phyloP scores from a whole-genome alignment of 2,329 filamentous ascomycete species.

The Fusarium bulbicola region DNA sequence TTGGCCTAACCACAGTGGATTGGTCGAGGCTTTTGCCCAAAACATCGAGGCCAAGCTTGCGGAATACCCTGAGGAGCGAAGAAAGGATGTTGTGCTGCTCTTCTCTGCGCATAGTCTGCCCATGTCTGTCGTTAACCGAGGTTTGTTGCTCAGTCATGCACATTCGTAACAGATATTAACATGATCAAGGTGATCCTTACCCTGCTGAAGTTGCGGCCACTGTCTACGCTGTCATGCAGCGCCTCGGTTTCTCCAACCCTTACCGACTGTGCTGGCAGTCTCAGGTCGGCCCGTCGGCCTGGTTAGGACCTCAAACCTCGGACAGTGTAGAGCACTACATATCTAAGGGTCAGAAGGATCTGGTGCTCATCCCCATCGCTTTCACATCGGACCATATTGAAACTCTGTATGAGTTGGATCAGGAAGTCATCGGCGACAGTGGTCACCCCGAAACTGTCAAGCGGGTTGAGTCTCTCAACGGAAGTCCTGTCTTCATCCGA shows the following conservation, averaged over 20 bases:
- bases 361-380: slow-evolving; percentile 92
- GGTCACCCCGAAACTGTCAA: slow-evolving; percentile 83
- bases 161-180: slow-evolving; percentile 39
- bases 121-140: slow-evolving; percentile 96
- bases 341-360: slow-evolving; percentile 88
- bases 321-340: slow-evolving; percentile 90
- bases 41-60: slow-evolving; percentile 89
- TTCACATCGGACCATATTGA: slow-evolving; percentile 99
- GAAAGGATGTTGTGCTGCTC: slow-evolving; percentile 83
- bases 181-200: slow-evolving; percentile 81
- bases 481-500: slow-evolving; percentile 87
- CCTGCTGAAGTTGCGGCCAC: slow-evolving; percentile 95
- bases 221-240: slow-evolving; percentile 95
- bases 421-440: slow-evolving; percentile 92
- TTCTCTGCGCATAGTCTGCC: slow-evolving; percentile 97
- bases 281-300: slow-evolving; percentile 93
- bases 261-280: slow-evolving; percentile 98
- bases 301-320: slow-evolving; percentile 93
- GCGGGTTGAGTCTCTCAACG: slow-evolving; percentile 91
- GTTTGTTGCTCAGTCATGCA: slow-evolving; percentile 51
- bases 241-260: slow-evolving; percentile 85
- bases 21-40: slow-evolving; percentile 90
- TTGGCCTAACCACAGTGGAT: slow-evolving; percentile 90
- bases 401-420: slow-evolving; percentile 91
- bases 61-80: slow-evolving; percentile 83